Percentiles rank a stretch among this genome's conserved stretches.
phyloP scores from a whole-genome alignment of 139 green algal species.

The Gonium pectorale region DNA sequence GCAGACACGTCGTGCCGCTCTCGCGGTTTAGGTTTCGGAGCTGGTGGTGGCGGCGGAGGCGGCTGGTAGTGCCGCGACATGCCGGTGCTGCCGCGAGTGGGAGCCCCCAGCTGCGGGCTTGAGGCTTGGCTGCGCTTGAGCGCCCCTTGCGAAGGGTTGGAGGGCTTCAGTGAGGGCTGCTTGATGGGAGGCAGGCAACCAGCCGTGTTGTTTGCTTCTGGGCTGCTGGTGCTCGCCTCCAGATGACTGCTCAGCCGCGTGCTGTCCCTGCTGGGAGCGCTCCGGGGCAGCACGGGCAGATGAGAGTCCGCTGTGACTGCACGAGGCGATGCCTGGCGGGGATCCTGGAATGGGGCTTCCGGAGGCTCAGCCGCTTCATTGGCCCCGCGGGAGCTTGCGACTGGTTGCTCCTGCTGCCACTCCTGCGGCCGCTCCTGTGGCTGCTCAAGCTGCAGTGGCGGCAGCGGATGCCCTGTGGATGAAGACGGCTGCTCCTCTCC shows the following conservation, averaged over 20 bases:
- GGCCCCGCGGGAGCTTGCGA: too few species aligned
- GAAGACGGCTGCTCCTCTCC: too few species aligned
- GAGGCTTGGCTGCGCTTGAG: background rate
- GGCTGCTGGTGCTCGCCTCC: constrained; percentile 8
- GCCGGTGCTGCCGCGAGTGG: background rate
- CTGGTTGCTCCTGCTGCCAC: too few species aligned
- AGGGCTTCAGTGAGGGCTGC: background rate
- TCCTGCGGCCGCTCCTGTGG: too few species aligned
- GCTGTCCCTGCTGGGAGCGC: background rate
- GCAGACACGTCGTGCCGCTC: constrained; percentile 2
- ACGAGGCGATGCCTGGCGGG: too few species aligned
- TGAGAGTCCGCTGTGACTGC: too few species aligned
- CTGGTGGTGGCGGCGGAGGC: background rate
- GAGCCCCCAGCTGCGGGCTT: background rate
- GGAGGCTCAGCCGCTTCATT: too few species aligned
- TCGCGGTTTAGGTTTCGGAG: constrained; percentile 13
- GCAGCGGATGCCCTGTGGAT: too few species aligned
- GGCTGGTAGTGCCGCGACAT: constrained; percentile 7
- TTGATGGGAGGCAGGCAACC: constrained; percentile 22
- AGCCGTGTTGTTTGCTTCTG: background rate
- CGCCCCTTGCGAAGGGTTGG: background rate
- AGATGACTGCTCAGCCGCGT: background rate
- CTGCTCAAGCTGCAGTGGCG: too few species aligned
- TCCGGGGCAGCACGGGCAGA: background rate
- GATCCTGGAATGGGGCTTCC: too few species aligned